Conservation (phyloP, 1,284 basidiomycete species). For the Papiliotrema fonsecae region DNA sequence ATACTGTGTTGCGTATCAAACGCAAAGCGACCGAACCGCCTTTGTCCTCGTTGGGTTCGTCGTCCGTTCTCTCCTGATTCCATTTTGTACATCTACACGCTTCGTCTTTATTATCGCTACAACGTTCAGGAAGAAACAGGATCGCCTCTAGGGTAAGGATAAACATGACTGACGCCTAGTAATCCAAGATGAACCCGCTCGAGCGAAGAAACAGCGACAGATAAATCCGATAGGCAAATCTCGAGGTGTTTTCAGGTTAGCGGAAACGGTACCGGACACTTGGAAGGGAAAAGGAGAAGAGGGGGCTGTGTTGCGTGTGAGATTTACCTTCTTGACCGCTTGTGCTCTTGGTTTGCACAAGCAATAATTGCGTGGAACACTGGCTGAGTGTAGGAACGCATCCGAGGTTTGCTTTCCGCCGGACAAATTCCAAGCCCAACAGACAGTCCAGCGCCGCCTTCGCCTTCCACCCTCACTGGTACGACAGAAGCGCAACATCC, state of each 20-base stretch:
- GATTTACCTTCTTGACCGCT: too few species aligned
- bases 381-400: conserved; percentile 12
- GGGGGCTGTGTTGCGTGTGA: conserved; percentile 39
- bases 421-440: conserved; percentile 1
- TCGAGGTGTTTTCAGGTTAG: conserved; percentile 46
- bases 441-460: conserved; percentile 1
- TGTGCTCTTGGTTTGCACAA: too few species aligned
- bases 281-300: conserved; percentile 44
- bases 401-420: conserved; percentile 18
- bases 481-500: not conserved
- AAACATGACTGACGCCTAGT: conserved; percentile 22
- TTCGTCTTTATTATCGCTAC: not conserved
- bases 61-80: not conserved
- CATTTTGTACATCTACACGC: not conserved
- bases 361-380: not conserved
- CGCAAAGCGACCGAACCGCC: conserved; percentile 47
- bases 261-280: conserved; percentile 46
- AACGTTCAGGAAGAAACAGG: not conserved
- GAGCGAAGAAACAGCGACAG: conserved; percentile 25
- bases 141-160: not conserved
- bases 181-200: conserved; percentile 32
- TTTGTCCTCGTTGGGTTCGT: conserved; percentile 42
- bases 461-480: not conserved
- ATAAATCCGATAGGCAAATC: conserved; percentile 5
- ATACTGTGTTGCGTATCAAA: conserved; percentile 48